Base-by-base conservation (phyloP, 495 filamentous ascomycete species). In the Podospora fimiseda region DNA sequence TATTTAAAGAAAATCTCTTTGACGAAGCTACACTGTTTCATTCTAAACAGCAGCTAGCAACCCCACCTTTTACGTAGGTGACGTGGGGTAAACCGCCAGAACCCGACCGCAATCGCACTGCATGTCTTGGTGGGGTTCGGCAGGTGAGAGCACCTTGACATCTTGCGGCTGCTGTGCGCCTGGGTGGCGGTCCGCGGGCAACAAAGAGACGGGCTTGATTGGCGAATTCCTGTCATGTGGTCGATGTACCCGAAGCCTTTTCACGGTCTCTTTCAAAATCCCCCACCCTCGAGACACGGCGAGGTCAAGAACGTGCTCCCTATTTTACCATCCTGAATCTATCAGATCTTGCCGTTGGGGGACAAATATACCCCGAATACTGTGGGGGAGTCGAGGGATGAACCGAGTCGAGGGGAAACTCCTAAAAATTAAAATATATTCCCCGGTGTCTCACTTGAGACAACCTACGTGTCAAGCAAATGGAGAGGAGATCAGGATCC, bases 21-120 rank as follows among this genome's bases (percentile, higher is more conserved):
- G 42, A 13, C 22, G 18, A 44, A 21, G 15, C 23, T 47, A 47
- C 44, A 13, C 22, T 23, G 21, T 21, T 47, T 47, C 11, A 20
- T 24, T 47, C 23, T 23, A n/a, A 47, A 24, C 44, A 23, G 44
- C 44, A 24, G 23, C 44, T 47, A 47, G 23, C n/a, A 23, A 47
- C 21, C 44, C 50, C 39, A 43, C 50, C 24, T 43, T 52, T 52
- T 52, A 51, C 48, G 48, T 51, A 50, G 36, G 49, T 51, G 50
- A 47, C 50, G 50, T 52, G 50, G 50, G 50, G 50, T 52, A 52
- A 30, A 43, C 20, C 23, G 23, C 21, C 21, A 15, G 20, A 16
- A 20, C 21, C 6, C 15, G 20, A 41, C 22, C 44, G 44, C 44
- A 13, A 47, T 47, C 44, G 44, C 44, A 33, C n/a, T 23, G 44